Evolutionary conservation across 176 grass and related monocot species (phyloP).

Genomic region (Echinochloa phyllopogon): DNA sequence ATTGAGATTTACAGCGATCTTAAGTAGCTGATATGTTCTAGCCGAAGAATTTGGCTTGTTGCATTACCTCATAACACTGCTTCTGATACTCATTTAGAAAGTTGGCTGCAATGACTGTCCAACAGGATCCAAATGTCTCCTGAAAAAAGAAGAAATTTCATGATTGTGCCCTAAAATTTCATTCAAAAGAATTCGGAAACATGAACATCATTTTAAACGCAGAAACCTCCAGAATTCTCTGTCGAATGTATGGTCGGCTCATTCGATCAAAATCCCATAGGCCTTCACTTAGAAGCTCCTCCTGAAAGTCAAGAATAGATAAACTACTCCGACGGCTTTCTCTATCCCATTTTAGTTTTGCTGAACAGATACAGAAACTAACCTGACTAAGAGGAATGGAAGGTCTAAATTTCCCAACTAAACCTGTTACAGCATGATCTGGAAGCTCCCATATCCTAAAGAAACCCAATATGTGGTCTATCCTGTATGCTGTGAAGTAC

Average conservation of each 20-base stretch:
- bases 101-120: constrained; percentile 75
- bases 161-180: constrained; percentile 32
- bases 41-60: constrained; percentile 26
- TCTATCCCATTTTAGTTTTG: constrained; percentile 12
- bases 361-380: constrained; percentile 39
- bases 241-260: constrained; percentile 84
- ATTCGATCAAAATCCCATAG: constrained; percentile 98
- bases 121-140: constrained; percentile 88
- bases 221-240: constrained; percentile 77
- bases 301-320: constrained; percentile 69
- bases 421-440: constrained; percentile 87
- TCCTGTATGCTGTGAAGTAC: constrained; percentile 97
- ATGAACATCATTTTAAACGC: constrained; percentile 21
- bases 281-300: constrained; percentile 91
- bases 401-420: constrained; percentile 96
- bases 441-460: constrained; percentile 99
- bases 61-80: constrained; percentile 80
- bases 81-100: constrained; percentile 95
- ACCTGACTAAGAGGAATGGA: constrained; percentile 98
- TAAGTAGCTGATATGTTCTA: constrained; percentile 8
- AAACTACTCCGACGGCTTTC: constrained; percentile 35
- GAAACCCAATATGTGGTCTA: constrained; percentile 98
- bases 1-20: constrained; percentile 18
- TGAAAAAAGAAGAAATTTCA: constrained; percentile 53
- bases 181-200: not conserved